Base-by-base conservation (phyloP, 345 rosid genomes). In the Populus deltoides region DNA sequence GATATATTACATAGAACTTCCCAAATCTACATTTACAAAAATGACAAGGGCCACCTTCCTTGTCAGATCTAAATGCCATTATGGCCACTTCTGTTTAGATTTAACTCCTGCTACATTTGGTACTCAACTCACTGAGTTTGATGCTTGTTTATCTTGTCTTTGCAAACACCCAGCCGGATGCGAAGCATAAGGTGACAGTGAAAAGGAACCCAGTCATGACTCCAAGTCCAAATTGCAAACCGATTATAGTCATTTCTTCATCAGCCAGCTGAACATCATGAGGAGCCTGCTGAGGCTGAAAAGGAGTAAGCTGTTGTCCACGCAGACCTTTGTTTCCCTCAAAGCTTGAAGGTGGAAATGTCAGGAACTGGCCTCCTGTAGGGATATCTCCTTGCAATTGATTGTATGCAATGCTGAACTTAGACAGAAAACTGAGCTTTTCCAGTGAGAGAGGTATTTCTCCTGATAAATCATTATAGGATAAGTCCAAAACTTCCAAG, bases 311-410 rank as follows among this genome's bases (percentile, higher is more conserved):
- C 25, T n/a, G n/a, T 29, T 12, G 36, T 27, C 13, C 5, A 6
- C 53, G 7, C 8, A 86, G 77, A 38, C 70, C 85, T 2, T 71
- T 7, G 77, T 81, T 83, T 36, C 81, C 85, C 8, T 76, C 80
- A 33, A 83, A 83, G 80, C 88, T 79, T 7, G 88, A 81, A 25
- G 27, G 8, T 13, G 78, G 80, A 68, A 81, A 86, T 5, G 85
- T 84, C 67, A 25, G 17, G 36, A 84, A 78, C 67, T 81, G 85
- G 17, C 88, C 88, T 55, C 24, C 81, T 31, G 51, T 36, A 0
- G 84, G 85, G 36, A 78, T 67, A 20, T 49, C 25, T 0, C 87
- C 85, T 0, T 72, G 62, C n/a, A 86, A 74, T n/a, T 80, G 77
- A 47, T 83, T 83, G 83, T 81, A 77, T 49, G 86, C 67, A 0